phyloP scores from a whole-genome alignment of 2,329 filamentous ascomycete genomes.

The Colletotrichum tabaci region DNA sequence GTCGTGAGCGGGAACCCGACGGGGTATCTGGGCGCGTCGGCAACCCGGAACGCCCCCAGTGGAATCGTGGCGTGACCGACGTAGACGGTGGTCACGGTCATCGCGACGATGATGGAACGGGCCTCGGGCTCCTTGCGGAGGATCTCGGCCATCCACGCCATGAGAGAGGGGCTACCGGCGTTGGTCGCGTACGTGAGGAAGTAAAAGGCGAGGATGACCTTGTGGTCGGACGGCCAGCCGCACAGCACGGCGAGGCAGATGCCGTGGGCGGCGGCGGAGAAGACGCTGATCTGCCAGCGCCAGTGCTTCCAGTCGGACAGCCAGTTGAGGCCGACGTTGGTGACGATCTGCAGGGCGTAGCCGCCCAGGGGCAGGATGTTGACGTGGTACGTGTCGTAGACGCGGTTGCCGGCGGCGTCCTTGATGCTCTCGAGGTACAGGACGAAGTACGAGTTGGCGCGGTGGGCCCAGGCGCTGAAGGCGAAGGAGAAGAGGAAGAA shows the following conservation, averaged over 20 bases:
- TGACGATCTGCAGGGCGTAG: conserved; percentile 53
- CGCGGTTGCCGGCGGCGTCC: conserved; percentile 46
- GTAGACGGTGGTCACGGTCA: conserved; percentile 57
- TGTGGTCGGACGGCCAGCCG: conserved; percentile 51
- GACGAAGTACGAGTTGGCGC: conserved; percentile 53
- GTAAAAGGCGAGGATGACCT: conserved; percentile 53
- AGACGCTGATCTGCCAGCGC: conserved; percentile 56
- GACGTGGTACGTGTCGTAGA: conserved; percentile 52
- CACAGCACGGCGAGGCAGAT: conserved; percentile 52
- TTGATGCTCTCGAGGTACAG: conserved; percentile 51
- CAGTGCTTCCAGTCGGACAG: conserved; percentile 56
- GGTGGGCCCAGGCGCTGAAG: conserved; percentile 49
- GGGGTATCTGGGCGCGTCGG: conserved; percentile 53
- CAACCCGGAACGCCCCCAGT: conserved; percentile 53
- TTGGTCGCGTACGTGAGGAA: conserved; percentile 54
- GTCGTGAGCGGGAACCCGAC: conserved; percentile 55
- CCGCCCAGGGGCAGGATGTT: conserved; percentile 51
- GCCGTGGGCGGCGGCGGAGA: conserved; percentile 48
- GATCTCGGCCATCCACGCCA: conserved; percentile 55
- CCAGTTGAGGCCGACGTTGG: conserved; percentile 53
- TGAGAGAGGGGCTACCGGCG: conserved; percentile 51
- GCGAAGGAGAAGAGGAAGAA: conserved; percentile 51
- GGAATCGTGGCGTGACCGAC: conserved; percentile 57
- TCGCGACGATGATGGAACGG: conserved; percentile 53
- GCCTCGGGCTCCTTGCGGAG: conserved; percentile 55